phyloP scores from a whole-genome alignment of 805 yeast species.

The Tetrapisispora iriomotensis region DNA sequence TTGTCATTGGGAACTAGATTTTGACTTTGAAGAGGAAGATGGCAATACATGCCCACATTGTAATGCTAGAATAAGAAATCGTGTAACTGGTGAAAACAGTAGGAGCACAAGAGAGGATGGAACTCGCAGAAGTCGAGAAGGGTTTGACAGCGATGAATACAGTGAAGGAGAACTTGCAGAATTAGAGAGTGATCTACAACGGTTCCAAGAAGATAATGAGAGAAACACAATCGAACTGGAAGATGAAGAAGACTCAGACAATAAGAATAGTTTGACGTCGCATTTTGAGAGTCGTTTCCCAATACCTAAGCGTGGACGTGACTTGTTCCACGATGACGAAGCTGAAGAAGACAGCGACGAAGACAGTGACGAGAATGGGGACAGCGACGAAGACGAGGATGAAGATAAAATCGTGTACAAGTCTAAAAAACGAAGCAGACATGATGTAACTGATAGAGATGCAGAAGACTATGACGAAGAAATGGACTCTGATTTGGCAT shows the following conservation, averaged over 20 bases:
- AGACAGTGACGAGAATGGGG: constrained; percentile 6
- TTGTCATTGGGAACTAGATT: constrained; percentile 67
- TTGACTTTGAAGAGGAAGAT: constrained; percentile 19
- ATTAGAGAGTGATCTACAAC: constrained; percentile 6
- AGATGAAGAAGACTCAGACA: constrained; percentile 2
- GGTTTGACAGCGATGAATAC: constrained; percentile 15
- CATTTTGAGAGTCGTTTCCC: constrained; percentile 3
- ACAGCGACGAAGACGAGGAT: constrained; percentile 9
- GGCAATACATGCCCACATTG: constrained; percentile 54
- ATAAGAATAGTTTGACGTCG: neutral
- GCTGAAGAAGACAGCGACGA: constrained; percentile 10
- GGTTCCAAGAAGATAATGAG: constrained; percentile 3
- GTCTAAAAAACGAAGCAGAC: neutral
- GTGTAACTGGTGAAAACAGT: constrained; percentile 3
- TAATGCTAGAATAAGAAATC: constrained; percentile 40
- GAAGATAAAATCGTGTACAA: neutral
- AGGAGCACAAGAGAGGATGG: constrained; percentile 1
- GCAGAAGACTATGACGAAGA: constrained; percentile 7
- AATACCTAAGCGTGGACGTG: constrained; percentile 1
- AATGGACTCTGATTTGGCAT: constrained; percentile 12
- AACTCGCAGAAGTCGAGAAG: constrained; percentile 3
- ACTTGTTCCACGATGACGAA: constrained; percentile 3
- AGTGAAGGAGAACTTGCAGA: constrained; percentile 20
- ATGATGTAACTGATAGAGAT: constrained; percentile 5
- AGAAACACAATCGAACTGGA: constrained; percentile 5